phyloP scores from a whole-genome alignment of 164 flowering plant species.

The Chimonanthus salicifolius region DNA sequence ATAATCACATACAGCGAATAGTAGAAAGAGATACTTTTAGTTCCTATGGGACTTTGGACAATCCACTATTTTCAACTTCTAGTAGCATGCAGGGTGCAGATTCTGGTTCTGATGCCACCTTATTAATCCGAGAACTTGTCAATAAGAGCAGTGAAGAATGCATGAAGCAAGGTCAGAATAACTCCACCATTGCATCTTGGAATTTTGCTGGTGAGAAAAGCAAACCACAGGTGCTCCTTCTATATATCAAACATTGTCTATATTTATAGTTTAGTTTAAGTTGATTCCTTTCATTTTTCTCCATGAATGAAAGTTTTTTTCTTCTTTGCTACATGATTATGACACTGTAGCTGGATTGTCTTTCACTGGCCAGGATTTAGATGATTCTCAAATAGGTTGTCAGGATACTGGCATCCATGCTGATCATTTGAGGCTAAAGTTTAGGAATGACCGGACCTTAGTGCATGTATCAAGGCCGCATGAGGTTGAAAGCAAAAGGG shows the following conservation, averaged over 20 bases:
- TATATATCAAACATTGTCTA: not conserved
- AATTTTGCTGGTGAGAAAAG: conserved; percentile 9
- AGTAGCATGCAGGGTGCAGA: conserved; percentile 9
- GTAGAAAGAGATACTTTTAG: conserved; percentile 10
- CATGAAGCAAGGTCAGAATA: conserved; percentile 16
- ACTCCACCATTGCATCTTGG: conserved; percentile 2
- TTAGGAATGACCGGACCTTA: conserved; percentile 35
- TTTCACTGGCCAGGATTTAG: conserved; percentile 27
- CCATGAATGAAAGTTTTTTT: not conserved
- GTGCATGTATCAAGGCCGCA: conserved; percentile 75
- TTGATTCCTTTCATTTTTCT: not conserved
- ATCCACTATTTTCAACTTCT: conserved; percentile 17
- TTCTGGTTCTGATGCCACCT: conserved; percentile 5
- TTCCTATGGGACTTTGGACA: conserved; percentile 13
- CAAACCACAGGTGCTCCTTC: conserved; percentile 23
- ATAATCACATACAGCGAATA: conserved; percentile 3
- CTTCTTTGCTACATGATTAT: not conserved
- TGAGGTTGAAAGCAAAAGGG: conserved; percentile 61
- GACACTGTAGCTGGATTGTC: conserved; percentile 1
- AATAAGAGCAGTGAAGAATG: not conserved
- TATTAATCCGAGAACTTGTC: conserved; percentile 8
- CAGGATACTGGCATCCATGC: conserved; percentile 7
- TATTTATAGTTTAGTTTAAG: not conserved
- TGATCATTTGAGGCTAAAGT: conserved; percentile 13
- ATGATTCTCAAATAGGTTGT: conserved; percentile 9